Base-by-base conservation (phyloP, 139 green algal species). In the Chlamydomonas schloesseri region DNA sequence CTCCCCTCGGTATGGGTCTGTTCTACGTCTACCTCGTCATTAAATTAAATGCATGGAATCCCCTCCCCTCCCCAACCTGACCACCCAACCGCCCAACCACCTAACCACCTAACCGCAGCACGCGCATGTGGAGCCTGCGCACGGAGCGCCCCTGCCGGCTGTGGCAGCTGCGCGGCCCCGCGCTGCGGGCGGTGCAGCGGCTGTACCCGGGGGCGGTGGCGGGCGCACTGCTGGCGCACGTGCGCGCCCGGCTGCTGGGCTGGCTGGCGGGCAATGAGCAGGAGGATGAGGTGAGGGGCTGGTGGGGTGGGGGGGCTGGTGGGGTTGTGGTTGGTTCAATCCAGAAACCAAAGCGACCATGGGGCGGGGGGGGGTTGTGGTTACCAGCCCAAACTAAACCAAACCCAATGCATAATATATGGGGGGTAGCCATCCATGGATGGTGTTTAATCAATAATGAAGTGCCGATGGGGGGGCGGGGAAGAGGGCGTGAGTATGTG, bases 111-210 rank as follows among this genome's bases (percentile, higher is more conserved):
- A 36, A 36, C 58, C 33, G 0, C 64, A 84, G 78, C 20, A 17
- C 17, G 31, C 78, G 78, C 42, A 67, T 84, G 64, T 84, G 78
- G 78, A 84, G 64, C 17, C 8, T 84, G 8, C 64, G 46, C n/a
- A 84, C 78, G 42, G n/a, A 74, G 64, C 78, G 78, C 5, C 78
- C 78, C 42, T 84, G 78, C 62, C 78, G 78, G 46, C 50, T 65
- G 34, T 84, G 78, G 78, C 64, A 75, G 34, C 78, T 84, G n/a
- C 78, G 78, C 18, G 78, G 50, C 42, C 29, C 64, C 78, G 13
- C 64, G 2, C 78, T 84, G 78, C 62, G 62, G 15, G 42, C 64
- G 46, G 62, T 28, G 33, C 78, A 68, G 37, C 60, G 47, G 17
- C 65, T 84, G 17, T 84, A 84, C 47, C 78, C 78, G 8, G 0